A percentile compares a stretch with the other conserved stretches of the same genome.
These are phyloP conservation scores for Mortierella alpina DNA, from an alignment of 192 early-diverging fungal genomes.

Conservation along the genomic window DNA sequence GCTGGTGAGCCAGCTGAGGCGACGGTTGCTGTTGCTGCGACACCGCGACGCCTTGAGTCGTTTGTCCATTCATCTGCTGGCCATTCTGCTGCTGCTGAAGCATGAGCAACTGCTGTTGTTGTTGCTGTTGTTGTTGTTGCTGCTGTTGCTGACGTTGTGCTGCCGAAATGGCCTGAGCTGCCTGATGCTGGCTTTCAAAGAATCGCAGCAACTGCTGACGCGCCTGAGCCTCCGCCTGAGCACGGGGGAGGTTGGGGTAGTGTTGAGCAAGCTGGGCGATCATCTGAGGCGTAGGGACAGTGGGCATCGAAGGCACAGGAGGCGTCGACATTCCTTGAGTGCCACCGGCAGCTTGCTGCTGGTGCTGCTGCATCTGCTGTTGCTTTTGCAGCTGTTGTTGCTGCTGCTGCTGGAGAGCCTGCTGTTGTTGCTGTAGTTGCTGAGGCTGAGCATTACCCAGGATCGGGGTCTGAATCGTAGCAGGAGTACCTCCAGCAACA, in stretches of 20 bases:
- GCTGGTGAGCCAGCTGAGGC: constrained; percentile 29
- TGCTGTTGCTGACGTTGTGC: constrained; percentile 25
- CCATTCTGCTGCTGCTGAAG: constrained; percentile 22
- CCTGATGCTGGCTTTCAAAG: constrained; percentile 53
- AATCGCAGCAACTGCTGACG: constrained; percentile 52
- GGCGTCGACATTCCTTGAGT: constrained; percentile 22
- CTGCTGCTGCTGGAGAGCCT: constrained; percentile 5
- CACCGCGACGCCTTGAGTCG: constrained; percentile 3
- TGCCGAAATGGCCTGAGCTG: constrained; percentile 2
- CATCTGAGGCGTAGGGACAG: constrained; percentile 44
- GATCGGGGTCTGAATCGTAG: constrained; percentile 32
- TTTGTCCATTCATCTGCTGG: constrained; percentile 36
- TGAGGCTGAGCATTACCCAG: constrained; percentile 54
- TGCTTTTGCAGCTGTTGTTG: constrained; percentile 33
- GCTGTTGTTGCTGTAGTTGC: constrained; percentile 37
- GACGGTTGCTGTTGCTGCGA: constrained; percentile 41
- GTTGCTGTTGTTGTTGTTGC: constrained; percentile 15
- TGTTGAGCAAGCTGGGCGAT: constrained; percentile 44
- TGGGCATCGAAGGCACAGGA: constrained; percentile 35
- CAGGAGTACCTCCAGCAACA: constrained; percentile 22
- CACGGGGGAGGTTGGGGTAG: constrained; percentile 37
- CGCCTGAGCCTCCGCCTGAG: constrained; percentile 46
- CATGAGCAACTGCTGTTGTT: constrained; percentile 12
- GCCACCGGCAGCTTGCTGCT: constrained; percentile 35
- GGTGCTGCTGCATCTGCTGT: constrained; percentile 40